Evolutionary conservation across 176 grass and related monocot species (phyloP).

Genomic region (Metroxylon sagu): DNA sequence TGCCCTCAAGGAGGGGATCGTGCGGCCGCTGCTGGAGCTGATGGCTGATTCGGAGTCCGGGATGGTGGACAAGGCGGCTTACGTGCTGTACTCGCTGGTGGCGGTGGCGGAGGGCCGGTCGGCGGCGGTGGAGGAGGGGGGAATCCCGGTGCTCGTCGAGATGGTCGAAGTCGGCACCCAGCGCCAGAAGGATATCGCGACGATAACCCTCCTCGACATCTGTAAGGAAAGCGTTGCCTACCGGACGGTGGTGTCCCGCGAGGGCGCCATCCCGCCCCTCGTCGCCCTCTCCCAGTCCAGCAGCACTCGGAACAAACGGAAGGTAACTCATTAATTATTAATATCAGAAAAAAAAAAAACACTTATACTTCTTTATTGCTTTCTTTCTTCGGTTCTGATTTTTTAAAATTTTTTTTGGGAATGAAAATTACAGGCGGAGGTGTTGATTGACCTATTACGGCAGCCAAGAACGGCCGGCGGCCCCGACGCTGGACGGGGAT

Average conservation of each 20-base stretch:
- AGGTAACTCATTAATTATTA: not conserved
- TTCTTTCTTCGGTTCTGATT: not conserved
- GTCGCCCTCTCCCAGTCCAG: slow-evolving; percentile 5
- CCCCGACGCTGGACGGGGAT: too few relatives aligned
- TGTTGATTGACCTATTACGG: not conserved
- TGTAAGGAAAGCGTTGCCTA: slow-evolving; percentile 1
- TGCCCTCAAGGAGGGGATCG: slow-evolving; percentile 2
- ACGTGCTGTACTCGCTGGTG: slow-evolving; percentile 10
- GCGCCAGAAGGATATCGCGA: slow-evolving; percentile 14
- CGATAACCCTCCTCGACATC: not conserved
- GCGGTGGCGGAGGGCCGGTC: slow-evolving; percentile 4
- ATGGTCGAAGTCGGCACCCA: not conserved
- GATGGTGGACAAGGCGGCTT: slow-evolving; percentile 10
- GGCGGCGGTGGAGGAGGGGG: slow-evolving; percentile 5
- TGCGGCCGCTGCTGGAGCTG: slow-evolving; percentile 2
- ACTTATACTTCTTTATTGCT: not conserved
- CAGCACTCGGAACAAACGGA: not conserved
- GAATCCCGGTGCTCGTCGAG: slow-evolving; percentile 1
- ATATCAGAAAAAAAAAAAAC: too few relatives aligned
- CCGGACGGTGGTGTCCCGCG: slow-evolving; percentile 3
- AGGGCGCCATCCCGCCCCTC: slow-evolving; percentile 9
- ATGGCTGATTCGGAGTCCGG: slow-evolving; percentile 7
- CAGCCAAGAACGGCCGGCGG: not conserved
- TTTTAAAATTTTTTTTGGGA: not conserved
- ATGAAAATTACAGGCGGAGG: not conserved